Percentiles rank a stretch among this genome's conserved stretches.
Evolutionary conservation across 31 red algal species (phyloP).

Genomic region (Porphyra umbilicalis): DNA sequence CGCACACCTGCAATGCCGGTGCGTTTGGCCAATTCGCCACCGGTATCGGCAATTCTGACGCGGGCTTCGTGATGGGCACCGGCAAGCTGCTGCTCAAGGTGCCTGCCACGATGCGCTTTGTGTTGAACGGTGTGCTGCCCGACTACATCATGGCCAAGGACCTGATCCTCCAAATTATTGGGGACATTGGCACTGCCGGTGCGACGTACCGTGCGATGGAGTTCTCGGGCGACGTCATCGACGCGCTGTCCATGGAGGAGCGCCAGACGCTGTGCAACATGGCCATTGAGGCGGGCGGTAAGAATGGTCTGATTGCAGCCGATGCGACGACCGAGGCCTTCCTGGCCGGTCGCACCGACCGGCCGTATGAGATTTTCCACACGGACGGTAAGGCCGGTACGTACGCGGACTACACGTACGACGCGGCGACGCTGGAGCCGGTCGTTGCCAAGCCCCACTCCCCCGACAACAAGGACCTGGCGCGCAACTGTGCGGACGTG

Average conservation of each 20-base stretch:
- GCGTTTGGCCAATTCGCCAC: constrained; percentile 92
- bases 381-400: constrained; percentile 50
- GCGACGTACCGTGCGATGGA: constrained; percentile 79
- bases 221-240: constrained; percentile 67
- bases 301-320: constrained; percentile 71
- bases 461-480: constrained; percentile 81
- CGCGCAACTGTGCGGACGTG: constrained; percentile 60
- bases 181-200: constrained; percentile 76
- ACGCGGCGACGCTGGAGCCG: constrained; percentile 66
- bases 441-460: constrained; percentile 91
- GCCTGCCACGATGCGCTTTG: constrained; percentile 72
- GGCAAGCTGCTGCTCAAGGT: constrained; percentile 71
- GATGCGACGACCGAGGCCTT: constrained; percentile 75
- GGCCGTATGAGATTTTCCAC: constrained; percentile 52
- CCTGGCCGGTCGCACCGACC: constrained; percentile 37
- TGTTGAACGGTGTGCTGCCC: constrained; percentile 67
- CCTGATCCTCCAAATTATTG: constrained; percentile 87
- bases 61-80: constrained; percentile 80
- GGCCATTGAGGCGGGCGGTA: constrained; percentile 91
- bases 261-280: constrained; percentile 98
- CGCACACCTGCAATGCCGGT: constrained; percentile 85
- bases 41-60: constrained; percentile 94
- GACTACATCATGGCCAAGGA: constrained; percentile 88
- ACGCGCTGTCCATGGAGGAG: constrained; percentile 83
- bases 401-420: constrained; percentile 58